Evolutionary conservation across 2,329 filamentous ascomycete genomes (phyloP).

Genomic region (Fusarium transvaalense): DNA sequence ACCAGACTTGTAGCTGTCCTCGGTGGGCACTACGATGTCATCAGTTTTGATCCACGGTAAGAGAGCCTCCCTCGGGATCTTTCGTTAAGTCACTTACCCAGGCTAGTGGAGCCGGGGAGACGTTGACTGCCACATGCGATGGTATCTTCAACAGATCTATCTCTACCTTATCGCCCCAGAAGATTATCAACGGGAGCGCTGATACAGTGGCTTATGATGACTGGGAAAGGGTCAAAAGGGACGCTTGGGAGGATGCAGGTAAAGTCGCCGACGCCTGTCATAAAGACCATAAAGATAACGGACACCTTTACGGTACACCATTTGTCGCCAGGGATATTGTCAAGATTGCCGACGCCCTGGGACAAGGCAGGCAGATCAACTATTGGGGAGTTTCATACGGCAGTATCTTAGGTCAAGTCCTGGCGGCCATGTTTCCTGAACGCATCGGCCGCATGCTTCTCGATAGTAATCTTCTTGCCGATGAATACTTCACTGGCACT

Average conservation of each 20-base stretch:
- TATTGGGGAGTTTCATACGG: conserved; percentile 51
- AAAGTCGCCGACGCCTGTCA: conserved; percentile 39
- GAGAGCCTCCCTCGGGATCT: fast-evolving
- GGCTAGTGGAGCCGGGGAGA: background rate
- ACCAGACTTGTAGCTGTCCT: background rate
- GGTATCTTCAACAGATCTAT: background rate
- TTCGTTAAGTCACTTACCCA: background rate
- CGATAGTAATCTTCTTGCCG: conserved; percentile 23
- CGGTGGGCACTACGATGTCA: conserved; percentile 30
- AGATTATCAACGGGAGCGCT: background rate
- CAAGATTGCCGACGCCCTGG: conserved; percentile 49
- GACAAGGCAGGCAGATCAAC: conserved; percentile 50
- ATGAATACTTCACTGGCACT: conserved; percentile 5
- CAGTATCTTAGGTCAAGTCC: conserved; percentile 34
- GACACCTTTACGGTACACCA: conserved; percentile 48
- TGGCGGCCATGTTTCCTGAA: conserved; percentile 41
- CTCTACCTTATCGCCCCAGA: background rate
- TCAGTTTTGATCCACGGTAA: conserved; percentile 25
- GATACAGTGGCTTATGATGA: background rate
- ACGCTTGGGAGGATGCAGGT: background rate
- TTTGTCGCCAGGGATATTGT: conserved; percentile 55
- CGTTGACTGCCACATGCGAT: background rate
- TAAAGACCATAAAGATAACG: conserved; percentile 27
- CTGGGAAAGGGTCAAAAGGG: conserved; percentile 1
- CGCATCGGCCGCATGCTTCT: conserved; percentile 38